Evolutionary conservation across 768 basidiomycete species (phyloP), one percentile per base, ranked within the genome.

Genomic region (Suillus subalutaceus): DNA sequence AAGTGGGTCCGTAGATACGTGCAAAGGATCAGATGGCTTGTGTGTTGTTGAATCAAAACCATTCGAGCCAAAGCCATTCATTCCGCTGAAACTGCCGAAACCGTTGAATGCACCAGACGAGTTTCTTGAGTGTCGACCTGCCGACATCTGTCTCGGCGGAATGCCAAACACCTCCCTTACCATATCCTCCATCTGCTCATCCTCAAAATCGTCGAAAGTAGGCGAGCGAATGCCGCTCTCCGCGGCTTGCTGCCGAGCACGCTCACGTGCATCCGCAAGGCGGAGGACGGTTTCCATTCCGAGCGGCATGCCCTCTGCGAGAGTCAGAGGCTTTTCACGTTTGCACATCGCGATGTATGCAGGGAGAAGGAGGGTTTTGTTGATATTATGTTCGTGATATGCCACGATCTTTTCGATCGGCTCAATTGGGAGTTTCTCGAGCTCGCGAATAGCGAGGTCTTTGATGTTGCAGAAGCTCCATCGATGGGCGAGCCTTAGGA

Each of bases 401-500:
- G 85, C 73, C 5, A 79, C 74, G 59, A 91, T 85, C 38, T 87
- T 86, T 2, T 86, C 81, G 0, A 90, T 79, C 2, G 83, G 80
- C 0, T 78, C 74, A 46, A 90, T 79, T 0, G 74, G 32, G 8
- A 84, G 75, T 69, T 80, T 79, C 63, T 87, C 84, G 0, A 90
- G 79, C 63, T 90, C 85, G 0, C 86, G 83, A 0, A 89, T 75
- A 0, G 88, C 87, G 1, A 80, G 86, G 58, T 66, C 70, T 44
- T 78, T 82, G 8, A 89, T 82, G 53, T 86, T 82, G 0, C 67
- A 68, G 66, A 91, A 91, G 0, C 69, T 48, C 89, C 89, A 92
- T 4, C 77, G 71, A 20, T 84, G 77, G 0, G 89, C 79, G 1
- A 91, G 84, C 2, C 70, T 73, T 0, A 92, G 74, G 53, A 92